Base-by-base conservation (phyloP, 768 basidiomycete genomes). In the Tylopilus vinaceipallidus region DNA sequence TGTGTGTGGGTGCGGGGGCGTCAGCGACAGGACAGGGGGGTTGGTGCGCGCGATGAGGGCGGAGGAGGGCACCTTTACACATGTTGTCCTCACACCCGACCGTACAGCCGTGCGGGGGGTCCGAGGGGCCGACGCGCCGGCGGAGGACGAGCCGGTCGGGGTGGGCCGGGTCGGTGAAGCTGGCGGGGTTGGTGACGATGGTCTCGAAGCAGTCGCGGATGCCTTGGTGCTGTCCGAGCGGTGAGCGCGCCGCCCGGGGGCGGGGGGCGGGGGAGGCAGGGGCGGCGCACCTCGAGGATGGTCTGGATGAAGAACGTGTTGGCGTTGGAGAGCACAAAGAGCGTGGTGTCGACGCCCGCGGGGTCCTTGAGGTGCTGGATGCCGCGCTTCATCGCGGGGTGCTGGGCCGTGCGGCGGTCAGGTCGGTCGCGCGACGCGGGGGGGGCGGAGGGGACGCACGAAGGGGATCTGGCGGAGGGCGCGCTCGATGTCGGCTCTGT, bases 311-410 rank as follows among this genome's bases (percentile, higher is more conserved):
- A 98, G 45, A 97, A 81, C 1, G 79, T 75, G 70, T 99, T 99
- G 39, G 95, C 85, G 68, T 97, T 98, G 50, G 95, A 98, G 38
- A 99, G 78, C 65, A 91, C 91, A 58, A 98, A 76, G 69, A 98
- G 86, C 4, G 87, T 88, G 0, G 83, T 80, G n/a, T 62, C 59
- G 74, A 52, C 82, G n/a, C 75, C 76, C 13, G 78, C 63, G 14
- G 78, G 73, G 4, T 75, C 72, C 65, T 97, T 91, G 53, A 95
- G 76, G 3, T 75, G 75, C 20, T 76, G 81, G n/a, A 95, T 83
- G n/a, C 80, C 92, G 19, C 95, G 88, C 51, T 83, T 77, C 93
- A 98, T 97, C 5, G 94, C 97, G 4, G 97, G 97, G 65, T 99
- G 97, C 95, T 99, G 40, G 16, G 7, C 6, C 16, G 24, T 10